phyloP scores from a whole-genome alignment of 805 yeast species.

The Ogataea pilisensis region DNA sequence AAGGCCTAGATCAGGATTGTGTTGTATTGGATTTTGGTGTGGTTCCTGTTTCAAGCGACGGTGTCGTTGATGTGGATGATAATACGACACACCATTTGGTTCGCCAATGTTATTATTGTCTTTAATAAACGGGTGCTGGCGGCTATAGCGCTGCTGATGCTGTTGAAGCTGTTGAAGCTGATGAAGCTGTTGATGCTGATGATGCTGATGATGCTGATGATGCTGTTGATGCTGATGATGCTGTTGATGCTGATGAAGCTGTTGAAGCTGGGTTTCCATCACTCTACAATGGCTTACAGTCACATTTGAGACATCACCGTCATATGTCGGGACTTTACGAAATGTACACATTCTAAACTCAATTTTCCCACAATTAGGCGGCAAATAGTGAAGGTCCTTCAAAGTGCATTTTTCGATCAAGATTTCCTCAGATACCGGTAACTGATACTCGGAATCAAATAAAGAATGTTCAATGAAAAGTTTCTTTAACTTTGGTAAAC shows the following conservation, averaged over 20 bases:
- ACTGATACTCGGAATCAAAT: conserved; percentile 27
- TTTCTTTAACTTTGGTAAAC: conserved; percentile 23
- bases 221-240: conserved; percentile 3
- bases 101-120: too few relatives aligned
- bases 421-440: conserved; percentile 26
- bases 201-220: too few relatives aligned
- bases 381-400: conserved; percentile 25
- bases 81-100: too few relatives aligned
- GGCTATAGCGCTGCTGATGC: too few relatives aligned
- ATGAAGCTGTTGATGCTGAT: too few relatives aligned
- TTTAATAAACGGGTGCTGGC: too few relatives aligned
- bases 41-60: too few relatives aligned
- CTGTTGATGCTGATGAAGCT: conserved; percentile 3
- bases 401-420: conserved; percentile 30
- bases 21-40: too few relatives aligned
- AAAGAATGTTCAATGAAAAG: conserved; percentile 29
- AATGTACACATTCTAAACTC: conserved; percentile 32
- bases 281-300: conserved; percentile 27
- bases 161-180: too few relatives aligned
- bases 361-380: conserved; percentile 16
- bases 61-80: too few relatives aligned
- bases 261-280: conserved; percentile 17
- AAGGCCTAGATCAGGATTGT: too few relatives aligned
- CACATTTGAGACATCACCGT: conserved; percentile 26
- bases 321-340: conserved; percentile 25